Evolutionary conservation across 345 rosid genomes (phyloP).

Genomic region (Salix koriyanagi): DNA sequence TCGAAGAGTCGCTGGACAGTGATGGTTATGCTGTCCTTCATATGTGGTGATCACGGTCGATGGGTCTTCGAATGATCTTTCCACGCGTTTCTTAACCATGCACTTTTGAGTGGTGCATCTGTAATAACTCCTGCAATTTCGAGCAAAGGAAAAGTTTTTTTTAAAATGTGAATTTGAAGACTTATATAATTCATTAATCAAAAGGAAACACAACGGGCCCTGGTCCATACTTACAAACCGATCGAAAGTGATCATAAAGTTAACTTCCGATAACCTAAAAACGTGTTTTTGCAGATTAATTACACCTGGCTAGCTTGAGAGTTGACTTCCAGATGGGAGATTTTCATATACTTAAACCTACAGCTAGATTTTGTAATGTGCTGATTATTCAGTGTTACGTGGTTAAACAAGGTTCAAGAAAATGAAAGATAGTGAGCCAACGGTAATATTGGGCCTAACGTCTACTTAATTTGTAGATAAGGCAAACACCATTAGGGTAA

Average conservation of each 20-base stretch:
- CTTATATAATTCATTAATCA: no score
- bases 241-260: no score
- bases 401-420: not conserved
- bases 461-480: not conserved
- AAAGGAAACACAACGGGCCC: no score
- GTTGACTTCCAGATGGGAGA: not conserved
- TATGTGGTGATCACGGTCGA: constrained; percentile 84
- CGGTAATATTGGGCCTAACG: not conserved
- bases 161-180: not conserved
- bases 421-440: not conserved
- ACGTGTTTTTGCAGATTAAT: not conserved
- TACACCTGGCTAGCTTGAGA: not conserved
- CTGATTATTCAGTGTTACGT: not conserved
- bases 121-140: constrained; percentile 68
- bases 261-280: not conserved
- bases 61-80: constrained; percentile 82
- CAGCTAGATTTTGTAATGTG: not conserved
- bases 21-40: constrained; percentile 89
- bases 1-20: constrained; percentile 60
- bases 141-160: not conserved
- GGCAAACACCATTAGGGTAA: not conserved
- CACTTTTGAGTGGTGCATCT: constrained; percentile 89
- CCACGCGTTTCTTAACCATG: constrained; percentile 85
- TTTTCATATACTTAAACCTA: not conserved
- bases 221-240: no score